These are phyloP conservation scores for Exophiala oligosperma DNA, from an alignment of 2,329 filamentous ascomycete genomes.

Conservation along the genomic window DNA sequence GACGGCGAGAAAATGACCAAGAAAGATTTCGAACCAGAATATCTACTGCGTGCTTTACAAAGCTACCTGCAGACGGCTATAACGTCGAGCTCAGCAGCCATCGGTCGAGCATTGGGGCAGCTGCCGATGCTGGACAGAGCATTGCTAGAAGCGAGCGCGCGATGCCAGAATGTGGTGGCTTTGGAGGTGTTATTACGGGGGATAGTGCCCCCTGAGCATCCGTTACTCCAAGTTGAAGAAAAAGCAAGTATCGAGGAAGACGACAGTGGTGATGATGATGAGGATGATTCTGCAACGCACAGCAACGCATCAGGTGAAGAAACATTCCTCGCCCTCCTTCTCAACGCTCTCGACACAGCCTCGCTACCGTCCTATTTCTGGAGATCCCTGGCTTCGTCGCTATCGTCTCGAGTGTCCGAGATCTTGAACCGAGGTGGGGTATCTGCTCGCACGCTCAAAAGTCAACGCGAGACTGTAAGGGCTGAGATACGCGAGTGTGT, in stretches of 20 bases:
- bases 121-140: slow-evolving; percentile 80
- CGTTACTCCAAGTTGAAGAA: slow-evolving; percentile 50
- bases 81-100: slow-evolving; percentile 72
- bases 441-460: slow-evolving; percentile 74
- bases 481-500: slow-evolving; percentile 84
- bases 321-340: slow-evolving; percentile 67
- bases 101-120: slow-evolving; percentile 74
- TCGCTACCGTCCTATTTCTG: slow-evolving; percentile 91
- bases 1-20: slow-evolving; percentile 43
- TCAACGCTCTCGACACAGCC: slow-evolving; percentile 79
- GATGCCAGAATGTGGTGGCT: slow-evolving; percentile 90
- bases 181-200: slow-evolving; percentile 74
- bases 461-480: slow-evolving; percentile 71
- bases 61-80: slow-evolving; percentile 78
- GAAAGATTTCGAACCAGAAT: slow-evolving; percentile 60
- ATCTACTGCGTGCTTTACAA: slow-evolving; percentile 76
- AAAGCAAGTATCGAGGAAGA: slow-evolving; percentile 32
- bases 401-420: slow-evolving; percentile 78
- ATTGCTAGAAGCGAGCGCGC: slow-evolving; percentile 74
- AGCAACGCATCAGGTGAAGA: slow-evolving; percentile 19
- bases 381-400: slow-evolving; percentile 77
- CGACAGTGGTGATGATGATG: slow-evolving; percentile 12
- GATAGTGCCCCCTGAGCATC: slow-evolving; percentile 68
- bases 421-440: slow-evolving; percentile 81
- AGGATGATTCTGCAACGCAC: slow-evolving; percentile 5